phyloP scores from a whole-genome alignment of 2,329 filamentous ascomycete genomes.

The Ambrosiella beaveri region DNA sequence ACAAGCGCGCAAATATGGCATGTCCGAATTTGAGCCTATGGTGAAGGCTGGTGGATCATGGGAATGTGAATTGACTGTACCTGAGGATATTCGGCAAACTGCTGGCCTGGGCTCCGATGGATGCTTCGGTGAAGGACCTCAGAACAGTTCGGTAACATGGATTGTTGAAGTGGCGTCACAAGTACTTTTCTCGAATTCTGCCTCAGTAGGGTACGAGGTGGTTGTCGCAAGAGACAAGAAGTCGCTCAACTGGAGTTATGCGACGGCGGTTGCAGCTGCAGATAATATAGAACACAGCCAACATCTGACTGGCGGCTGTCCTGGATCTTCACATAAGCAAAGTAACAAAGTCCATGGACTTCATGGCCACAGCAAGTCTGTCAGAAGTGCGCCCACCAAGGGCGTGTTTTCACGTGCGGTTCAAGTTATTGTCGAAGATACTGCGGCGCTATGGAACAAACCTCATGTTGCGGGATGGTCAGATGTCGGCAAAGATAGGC shows the following conservation, averaged over 20 bases:
- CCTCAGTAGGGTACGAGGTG: conserved; percentile 75
- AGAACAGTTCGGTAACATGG: conserved; percentile 54
- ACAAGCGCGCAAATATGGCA: conserved; percentile 50
- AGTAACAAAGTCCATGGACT: conserved; percentile 43
- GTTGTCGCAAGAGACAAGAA: conserved; percentile 73
- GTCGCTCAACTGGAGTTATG: conserved; percentile 49
- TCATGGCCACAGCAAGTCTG: conserved; percentile 25
- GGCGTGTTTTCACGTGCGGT: conserved; percentile 78
- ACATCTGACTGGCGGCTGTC: background rate
- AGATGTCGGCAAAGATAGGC: conserved; percentile 21
- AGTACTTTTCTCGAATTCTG: conserved; percentile 81
- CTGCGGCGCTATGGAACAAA: conserved; percentile 80
- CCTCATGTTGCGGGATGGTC: conserved; percentile 58
- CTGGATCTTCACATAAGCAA: conserved; percentile 16
- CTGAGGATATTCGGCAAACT: conserved; percentile 54
- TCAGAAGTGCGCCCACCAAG: conserved; percentile 21
- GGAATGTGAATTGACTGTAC: conserved; percentile 63
- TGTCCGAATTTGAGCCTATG: conserved; percentile 88
- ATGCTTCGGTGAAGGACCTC: conserved; percentile 27
- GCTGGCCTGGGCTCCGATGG: conserved; percentile 32
- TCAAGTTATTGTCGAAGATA: conserved; percentile 68
- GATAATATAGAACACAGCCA: conserved; percentile 2
- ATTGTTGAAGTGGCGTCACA: conserved; percentile 83
- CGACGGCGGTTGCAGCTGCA: conserved; percentile 27
- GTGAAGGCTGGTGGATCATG: conserved; percentile 85